phyloP scores from a whole-genome alignment of 1,139 yeast genomes.

The Arxiozyma heterogenica region DNA sequence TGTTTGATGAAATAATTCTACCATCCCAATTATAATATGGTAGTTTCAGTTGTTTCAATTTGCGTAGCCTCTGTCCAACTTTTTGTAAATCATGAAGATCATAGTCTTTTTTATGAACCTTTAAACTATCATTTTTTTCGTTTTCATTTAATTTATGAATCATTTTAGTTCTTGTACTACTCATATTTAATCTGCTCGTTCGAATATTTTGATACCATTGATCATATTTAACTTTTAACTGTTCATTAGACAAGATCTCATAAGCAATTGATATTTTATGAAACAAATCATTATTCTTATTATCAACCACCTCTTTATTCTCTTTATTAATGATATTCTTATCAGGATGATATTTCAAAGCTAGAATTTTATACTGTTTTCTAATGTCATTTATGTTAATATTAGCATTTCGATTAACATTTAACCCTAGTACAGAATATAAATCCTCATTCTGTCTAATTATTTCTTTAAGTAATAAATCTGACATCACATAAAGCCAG shows the following conservation, averaged over 20 bases:
- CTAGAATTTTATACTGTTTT: constrained; percentile 79
- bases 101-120: neutral
- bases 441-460: constrained; percentile 10
- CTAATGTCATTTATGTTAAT: constrained; percentile 40
- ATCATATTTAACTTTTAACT: constrained; percentile 49
- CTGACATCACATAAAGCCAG: neutral
- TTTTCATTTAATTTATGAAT: constrained; percentile 11
- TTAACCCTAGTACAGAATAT: constrained; percentile 16
- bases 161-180: constrained; percentile 6
- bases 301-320: too few relatives aligned
- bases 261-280: constrained; percentile 37
- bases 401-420: neutral
- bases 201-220: constrained; percentile 13
- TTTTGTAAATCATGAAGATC: constrained; percentile 15
- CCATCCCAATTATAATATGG: constrained; percentile 23
- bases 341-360: constrained; percentile 85
- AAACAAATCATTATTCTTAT: constrained; percentile 41
- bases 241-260: constrained; percentile 49
- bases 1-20: neutral
- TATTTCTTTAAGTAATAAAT: neutral
- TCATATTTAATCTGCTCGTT: neutral
- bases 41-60: constrained; percentile 19
- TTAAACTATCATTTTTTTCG: neutral
- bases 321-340: constrained; percentile 39
- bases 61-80: constrained; percentile 24